A percentile compares a stretch with the other conserved stretches of the same genome.
These are phyloP conservation scores for Escovopsis sp. DNA, from an alignment of 2,329 filamentous ascomycete genomes.

Conservation along the genomic window DNA sequence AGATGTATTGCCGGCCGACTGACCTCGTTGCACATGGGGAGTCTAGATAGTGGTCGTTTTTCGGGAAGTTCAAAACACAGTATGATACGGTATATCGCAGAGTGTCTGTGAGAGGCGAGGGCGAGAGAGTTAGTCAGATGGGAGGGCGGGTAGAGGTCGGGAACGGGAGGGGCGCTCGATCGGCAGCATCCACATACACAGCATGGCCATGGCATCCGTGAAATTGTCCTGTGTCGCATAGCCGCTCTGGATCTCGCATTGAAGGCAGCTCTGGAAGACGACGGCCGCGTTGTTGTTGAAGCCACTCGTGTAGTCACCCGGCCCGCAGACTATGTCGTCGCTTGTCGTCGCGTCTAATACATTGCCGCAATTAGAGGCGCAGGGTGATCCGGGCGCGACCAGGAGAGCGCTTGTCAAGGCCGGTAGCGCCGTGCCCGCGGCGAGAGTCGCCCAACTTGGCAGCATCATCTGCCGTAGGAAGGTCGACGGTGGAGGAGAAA, in stretches of 20 bases:
- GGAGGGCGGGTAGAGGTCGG: background rate
- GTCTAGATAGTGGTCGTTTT: slow-evolving; percentile 24
- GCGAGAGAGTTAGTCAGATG: slow-evolving; percentile 5
- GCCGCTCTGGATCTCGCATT: slow-evolving; percentile 36
- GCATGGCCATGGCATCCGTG: slow-evolving; percentile 37
- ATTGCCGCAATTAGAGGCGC: slow-evolving; percentile 38
- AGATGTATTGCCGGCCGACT: slow-evolving; percentile 7
- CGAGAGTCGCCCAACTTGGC: slow-evolving; percentile 8
- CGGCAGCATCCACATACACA: slow-evolving; percentile 32
- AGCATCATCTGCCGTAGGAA: slow-evolving; percentile 4
- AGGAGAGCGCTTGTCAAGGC: slow-evolving; percentile 19
- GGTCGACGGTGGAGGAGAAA: too few relatives aligned
- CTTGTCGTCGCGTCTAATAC: slow-evolving; percentile 29
- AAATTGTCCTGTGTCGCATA: slow-evolving; percentile 26
- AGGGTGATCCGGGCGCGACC: slow-evolving; percentile 33
- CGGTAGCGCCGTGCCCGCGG: slow-evolving; percentile 9
- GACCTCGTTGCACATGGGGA: slow-evolving; percentile 40
- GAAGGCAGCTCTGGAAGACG: slow-evolving; percentile 37
- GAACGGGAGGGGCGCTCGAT: background rate
- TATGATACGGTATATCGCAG: slow-evolving; percentile 39
- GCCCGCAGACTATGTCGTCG: slow-evolving; percentile 33
- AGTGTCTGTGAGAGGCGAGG: slow-evolving; percentile 31
- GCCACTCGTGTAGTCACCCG: slow-evolving; percentile 14
- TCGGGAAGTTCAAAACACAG: slow-evolving; percentile 38
- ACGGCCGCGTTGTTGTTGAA: slow-evolving; percentile 27